Conservation (phyloP, 2,329 filamentous ascomycete species). For the Talaromyces sp. region DNA sequence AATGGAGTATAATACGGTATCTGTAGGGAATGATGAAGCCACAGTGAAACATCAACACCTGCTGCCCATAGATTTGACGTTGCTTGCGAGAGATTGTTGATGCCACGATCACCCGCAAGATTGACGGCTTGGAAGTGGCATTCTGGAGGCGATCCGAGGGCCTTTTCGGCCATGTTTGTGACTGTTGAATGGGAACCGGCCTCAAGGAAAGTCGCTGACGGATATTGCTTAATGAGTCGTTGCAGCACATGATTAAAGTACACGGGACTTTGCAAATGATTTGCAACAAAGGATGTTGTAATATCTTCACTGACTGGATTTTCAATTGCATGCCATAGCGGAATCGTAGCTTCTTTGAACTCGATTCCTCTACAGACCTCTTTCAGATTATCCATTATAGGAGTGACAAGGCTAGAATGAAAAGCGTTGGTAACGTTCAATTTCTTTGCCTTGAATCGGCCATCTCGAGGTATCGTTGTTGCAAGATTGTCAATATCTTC, state of each 20-base stretch:
- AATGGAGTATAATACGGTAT: slow-evolving; percentile 17
- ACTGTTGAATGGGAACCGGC: background rate
- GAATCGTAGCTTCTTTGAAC: background rate
- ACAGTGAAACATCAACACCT: slow-evolving; percentile 30
- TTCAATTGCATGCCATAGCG: background rate
- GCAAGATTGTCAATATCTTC: background rate
- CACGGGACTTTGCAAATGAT: background rate
- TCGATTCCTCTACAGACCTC: background rate
- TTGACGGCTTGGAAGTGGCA: background rate
- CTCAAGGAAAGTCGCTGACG: background rate
- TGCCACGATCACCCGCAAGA: background rate
- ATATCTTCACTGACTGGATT: background rate
- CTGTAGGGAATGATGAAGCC: slow-evolving; percentile 28
- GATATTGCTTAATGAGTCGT: background rate
- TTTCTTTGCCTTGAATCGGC: background rate
- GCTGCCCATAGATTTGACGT: slow-evolving; percentile 37
- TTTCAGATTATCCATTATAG: background rate
- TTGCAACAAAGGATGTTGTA: background rate
- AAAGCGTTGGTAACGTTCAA: background rate
- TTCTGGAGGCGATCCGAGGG: background rate
- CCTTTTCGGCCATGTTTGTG: background rate
- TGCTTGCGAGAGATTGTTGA: slow-evolving; percentile 27
- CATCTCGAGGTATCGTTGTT: background rate
- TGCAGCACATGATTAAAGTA: background rate
- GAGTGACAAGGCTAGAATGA: background rate